phyloP scores from a whole-genome alignment of 306 rosid species.

The Prinsepia uniflora region DNA sequence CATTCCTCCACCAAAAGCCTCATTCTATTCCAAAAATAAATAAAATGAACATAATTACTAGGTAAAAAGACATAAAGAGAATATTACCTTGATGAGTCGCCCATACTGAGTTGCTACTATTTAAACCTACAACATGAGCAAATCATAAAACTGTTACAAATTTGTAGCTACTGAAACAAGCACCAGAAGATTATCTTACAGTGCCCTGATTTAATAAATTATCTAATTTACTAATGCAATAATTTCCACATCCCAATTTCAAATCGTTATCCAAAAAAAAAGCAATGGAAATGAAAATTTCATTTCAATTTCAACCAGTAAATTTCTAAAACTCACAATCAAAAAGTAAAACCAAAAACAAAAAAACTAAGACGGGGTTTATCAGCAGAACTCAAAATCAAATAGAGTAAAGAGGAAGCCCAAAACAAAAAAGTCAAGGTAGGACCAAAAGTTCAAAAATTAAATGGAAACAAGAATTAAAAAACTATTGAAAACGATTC shows the following conservation, averaged over 20 bases:
- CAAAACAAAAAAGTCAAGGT: background rate
- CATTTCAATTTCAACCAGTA: background rate
- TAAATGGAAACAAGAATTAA: background rate
- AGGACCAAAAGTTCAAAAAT: background rate
- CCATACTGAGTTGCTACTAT: conserved; percentile 21
- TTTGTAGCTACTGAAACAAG: background rate
- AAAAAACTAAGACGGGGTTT: conserved; percentile 15
- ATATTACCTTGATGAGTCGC: conserved; percentile 35
- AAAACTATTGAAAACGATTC: background rate
- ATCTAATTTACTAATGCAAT: too few species aligned
- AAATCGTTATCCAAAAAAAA: too few species aligned
- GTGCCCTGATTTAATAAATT: too few species aligned
- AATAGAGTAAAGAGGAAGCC: background rate
- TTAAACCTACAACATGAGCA: conserved; percentile 16
- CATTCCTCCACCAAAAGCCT: background rate
- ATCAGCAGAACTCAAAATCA: conserved; percentile 7
- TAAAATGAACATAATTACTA: background rate
- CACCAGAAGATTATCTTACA: too few species aligned
- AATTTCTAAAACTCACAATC: background rate
- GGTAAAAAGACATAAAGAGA: background rate
- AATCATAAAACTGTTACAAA: background rate
- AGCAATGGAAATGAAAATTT: background rate
- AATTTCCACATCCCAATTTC: too few species aligned
- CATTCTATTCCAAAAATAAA: background rate
- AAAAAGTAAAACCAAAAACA: background rate